Evolutionary conservation across 495 filamentous ascomycete genomes (phyloP).

Genomic region (Trichoderma asperelloides): DNA sequence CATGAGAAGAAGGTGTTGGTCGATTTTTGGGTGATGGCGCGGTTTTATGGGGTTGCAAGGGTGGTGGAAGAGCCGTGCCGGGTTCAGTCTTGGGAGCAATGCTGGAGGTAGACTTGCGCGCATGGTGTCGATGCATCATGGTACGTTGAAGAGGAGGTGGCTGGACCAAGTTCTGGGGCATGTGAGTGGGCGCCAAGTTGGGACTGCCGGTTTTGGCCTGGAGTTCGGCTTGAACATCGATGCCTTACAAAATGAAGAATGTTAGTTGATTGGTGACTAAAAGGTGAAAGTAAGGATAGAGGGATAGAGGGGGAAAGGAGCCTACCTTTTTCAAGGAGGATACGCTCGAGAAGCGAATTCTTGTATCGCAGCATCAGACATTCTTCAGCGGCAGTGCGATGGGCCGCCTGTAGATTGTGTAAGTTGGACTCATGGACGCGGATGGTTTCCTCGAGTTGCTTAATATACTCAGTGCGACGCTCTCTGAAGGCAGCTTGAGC

Average conservation of each 20-base stretch:
- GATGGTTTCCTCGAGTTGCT: constrained; percentile 95
- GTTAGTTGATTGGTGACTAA: background rate
- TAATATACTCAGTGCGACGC: constrained; percentile 96
- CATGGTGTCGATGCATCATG: constrained; percentile 61
- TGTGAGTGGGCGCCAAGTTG: constrained; percentile 52
- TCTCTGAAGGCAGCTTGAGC: constrained; percentile 96
- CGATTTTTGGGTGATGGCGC: constrained; percentile 51
- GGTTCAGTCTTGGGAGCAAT: constrained; percentile 65
- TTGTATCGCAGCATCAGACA: constrained; percentile 98
- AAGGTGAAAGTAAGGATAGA: background rate
- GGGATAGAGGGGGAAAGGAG: background rate
- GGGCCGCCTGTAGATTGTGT: constrained; percentile 84
- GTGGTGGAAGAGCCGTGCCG: constrained; percentile 45
- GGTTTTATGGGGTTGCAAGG: constrained; percentile 42
- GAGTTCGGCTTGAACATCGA: constrained; percentile 95
- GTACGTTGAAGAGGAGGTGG: constrained; percentile 63
- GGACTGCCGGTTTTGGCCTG: constrained; percentile 77
- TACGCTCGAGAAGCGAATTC: constrained; percentile 91
- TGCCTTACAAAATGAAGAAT: constrained; percentile 45
- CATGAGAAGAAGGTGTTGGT: constrained; percentile 75
- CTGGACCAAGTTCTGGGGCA: constrained; percentile 54
- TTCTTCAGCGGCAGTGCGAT: constrained; percentile 91
- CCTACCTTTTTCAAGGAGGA: constrained; percentile 88
- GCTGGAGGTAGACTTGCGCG: constrained; percentile 57
- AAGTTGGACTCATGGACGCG: constrained; percentile 93